These are phyloP conservation scores for Perkinsus olseni DNA, from an alignment of 169 alveolate species.

Conservation along the genomic window DNA sequence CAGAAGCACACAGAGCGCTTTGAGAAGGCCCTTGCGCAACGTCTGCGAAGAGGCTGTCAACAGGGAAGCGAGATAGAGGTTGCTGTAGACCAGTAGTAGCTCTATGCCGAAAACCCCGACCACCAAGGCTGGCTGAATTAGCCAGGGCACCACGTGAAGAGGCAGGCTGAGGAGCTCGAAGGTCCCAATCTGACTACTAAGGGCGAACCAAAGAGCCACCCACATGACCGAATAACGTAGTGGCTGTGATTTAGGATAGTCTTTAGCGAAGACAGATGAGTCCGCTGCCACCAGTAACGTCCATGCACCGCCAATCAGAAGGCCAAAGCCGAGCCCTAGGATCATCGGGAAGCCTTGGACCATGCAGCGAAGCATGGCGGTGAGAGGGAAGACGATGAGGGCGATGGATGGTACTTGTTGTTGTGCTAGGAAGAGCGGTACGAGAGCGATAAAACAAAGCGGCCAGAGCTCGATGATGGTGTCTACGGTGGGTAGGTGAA, in stretches of 20 bases:
- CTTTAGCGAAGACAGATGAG: neutral
- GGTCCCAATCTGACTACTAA: neutral
- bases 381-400: neutral
- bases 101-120: neutral
- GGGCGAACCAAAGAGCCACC: neutral
- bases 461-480: neutral
- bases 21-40: neutral
- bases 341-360: neutral
- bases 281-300: neutral
- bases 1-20: neutral
- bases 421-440: neutral
- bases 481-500: neutral
- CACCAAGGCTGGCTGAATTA: neutral
- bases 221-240: neutral
- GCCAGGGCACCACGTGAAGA: neutral
- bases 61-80: neutral
- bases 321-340: neutral
- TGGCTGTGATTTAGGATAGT: neutral
- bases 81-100: neutral
- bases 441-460: neutral
- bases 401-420: neutral
- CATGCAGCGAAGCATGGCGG: neutral
- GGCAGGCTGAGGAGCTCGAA: neutral
- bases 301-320: neutral
- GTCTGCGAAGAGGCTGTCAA: neutral